Percentiles rank a stretch among this genome's conserved stretches.
These are phyloP conservation scores for Candida orba DNA, from an alignment of 805 yeast species.

Conservation along the genomic window DNA sequence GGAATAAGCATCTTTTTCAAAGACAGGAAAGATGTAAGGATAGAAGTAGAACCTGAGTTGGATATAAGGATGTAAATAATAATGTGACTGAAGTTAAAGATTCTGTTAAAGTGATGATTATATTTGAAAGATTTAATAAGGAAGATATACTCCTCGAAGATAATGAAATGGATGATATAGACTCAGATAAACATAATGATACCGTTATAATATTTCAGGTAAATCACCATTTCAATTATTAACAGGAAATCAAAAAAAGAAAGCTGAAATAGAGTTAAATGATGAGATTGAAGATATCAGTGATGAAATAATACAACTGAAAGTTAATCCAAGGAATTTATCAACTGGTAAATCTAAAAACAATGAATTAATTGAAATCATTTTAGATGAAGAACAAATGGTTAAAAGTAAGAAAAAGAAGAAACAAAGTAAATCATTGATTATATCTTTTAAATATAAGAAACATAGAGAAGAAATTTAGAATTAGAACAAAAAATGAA, in stretches of 20 bases:
- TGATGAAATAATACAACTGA: background rate
- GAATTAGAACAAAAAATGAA: constrained; percentile 21
- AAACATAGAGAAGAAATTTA: constrained; percentile 12
- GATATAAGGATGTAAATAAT: background rate
- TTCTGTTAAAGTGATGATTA: constrained; percentile 4
- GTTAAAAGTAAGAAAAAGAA: constrained; percentile 1
- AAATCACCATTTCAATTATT: background rate
- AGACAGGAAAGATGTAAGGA: too few relatives aligned
- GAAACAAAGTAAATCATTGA: background rate
- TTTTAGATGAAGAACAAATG: constrained; percentile 9
- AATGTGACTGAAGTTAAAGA: background rate
- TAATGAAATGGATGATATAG: background rate
- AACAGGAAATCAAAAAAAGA: background rate
- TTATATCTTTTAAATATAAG: constrained; percentile 16
- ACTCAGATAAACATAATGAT: too few relatives aligned
- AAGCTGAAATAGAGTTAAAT: background rate
- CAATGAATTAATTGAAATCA: constrained; percentile 10
- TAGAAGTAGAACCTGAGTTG: background rate
- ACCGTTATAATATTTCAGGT: background rate
- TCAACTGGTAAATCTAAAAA: background rate
- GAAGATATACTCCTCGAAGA: too few relatives aligned
- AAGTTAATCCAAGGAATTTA: constrained; percentile 1
- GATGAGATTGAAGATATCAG: background rate
- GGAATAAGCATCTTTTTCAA: background rate
- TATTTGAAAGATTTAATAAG: background rate